Evolutionary conservation across 164 flowering plant genomes (phyloP).

Genomic region (Houttuynia cordata): DNA sequence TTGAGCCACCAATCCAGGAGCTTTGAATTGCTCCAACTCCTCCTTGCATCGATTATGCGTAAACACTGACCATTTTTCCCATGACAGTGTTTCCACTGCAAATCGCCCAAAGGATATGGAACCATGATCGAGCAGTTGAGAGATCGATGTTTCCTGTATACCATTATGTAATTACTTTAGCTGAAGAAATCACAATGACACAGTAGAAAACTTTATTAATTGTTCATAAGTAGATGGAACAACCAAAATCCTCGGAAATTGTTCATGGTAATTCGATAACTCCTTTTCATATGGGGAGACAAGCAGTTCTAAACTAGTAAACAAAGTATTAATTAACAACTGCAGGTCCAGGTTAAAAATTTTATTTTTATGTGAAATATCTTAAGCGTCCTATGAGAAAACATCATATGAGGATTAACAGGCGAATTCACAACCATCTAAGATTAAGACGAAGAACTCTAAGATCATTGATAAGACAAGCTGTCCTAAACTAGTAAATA

Average conservation of each 20-base stretch:
- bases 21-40: conserved; percentile 24
- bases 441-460: too few relatives aligned
- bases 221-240: neutral
- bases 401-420: too few relatives aligned
- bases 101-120: conserved; percentile 28
- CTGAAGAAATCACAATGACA: neutral
- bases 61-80: conserved; percentile 31
- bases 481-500: neutral
- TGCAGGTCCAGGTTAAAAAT: neutral
- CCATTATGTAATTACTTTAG: neutral
- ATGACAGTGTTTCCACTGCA: conserved; percentile 20
- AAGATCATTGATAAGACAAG: too few relatives aligned
- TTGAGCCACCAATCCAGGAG: conserved; percentile 25
- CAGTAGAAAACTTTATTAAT: neutral
- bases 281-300: too few relatives aligned
- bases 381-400: too few relatives aligned
- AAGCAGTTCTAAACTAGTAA: neutral
- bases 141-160: conserved; percentile 10
- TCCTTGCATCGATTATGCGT: conserved; percentile 20
- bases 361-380: neutral
- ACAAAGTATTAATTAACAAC: neutral
- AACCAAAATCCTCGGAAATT: too few relatives aligned
- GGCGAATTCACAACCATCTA: too few relatives aligned
- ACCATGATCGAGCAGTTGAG: conserved; percentile 18
- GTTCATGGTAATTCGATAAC: too few relatives aligned